Conservation (phyloP, 805 yeast genomes). For the Kazachstania africana region DNA sequence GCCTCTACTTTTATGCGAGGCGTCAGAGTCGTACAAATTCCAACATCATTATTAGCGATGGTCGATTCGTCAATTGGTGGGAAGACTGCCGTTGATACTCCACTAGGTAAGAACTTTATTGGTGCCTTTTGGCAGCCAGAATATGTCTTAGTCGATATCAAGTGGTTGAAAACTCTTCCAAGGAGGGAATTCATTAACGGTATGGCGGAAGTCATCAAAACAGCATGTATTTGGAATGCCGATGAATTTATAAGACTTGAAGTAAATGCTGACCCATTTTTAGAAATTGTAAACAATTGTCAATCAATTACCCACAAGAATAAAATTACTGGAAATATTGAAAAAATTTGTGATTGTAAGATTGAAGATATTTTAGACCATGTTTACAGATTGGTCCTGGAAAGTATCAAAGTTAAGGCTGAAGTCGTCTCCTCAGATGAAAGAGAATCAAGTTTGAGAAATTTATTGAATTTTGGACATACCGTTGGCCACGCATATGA, state of each 20-base stretch:
- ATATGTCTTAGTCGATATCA: conserved; percentile 76
- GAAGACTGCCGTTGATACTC: conserved; percentile 95
- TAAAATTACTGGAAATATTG: conserved; percentile 5
- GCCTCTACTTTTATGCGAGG: conserved; percentile 99
- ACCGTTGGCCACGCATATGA: conserved; percentile 97
- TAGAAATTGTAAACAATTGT: conserved; percentile 45
- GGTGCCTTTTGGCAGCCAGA: conserved; percentile 98
- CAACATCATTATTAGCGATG: conserved; percentile 91
- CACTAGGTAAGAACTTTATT: conserved; percentile 86
- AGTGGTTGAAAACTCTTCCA: conserved; percentile 79
- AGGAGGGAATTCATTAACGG: conserved; percentile 93
- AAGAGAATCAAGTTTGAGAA: conserved; percentile 88
- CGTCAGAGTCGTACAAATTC: conserved; percentile 84
- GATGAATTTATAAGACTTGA: conserved; percentile 79
- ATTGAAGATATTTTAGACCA: conserved; percentile 60
- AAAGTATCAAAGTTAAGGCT: conserved; percentile 84
- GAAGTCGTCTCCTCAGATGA: conserved; percentile 90
- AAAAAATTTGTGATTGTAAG: conserved; percentile 41
- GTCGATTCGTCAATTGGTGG: conserved; percentile 98
- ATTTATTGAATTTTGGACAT: conserved; percentile 89
- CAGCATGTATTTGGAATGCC: conserved; percentile 97
- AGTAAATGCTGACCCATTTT: conserved; percentile 54
- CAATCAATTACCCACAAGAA: conserved; percentile 5
- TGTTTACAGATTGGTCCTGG: conserved; percentile 66
- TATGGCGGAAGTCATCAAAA: conserved; percentile 95